phyloP scores from a whole-genome alignment of 2,329 filamentous ascomycete genomes.

The Penicillium sp. region DNA sequence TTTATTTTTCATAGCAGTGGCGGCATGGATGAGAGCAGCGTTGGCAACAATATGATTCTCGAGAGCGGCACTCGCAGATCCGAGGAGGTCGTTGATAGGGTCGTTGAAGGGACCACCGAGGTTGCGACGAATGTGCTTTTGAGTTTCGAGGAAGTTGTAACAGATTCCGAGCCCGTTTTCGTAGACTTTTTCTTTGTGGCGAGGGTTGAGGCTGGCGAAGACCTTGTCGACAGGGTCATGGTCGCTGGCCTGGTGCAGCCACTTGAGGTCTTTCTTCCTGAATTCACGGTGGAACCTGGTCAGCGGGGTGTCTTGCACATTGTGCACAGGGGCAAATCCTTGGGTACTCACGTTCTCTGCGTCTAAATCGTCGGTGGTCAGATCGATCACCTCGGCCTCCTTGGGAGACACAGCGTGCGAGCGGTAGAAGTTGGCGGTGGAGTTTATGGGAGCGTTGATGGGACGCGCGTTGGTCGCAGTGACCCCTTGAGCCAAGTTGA shows the following conservation, averaged over 20 bases:
- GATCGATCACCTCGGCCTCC: constrained; percentile 10
- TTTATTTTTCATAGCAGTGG: neutral
- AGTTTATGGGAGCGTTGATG: neutral
- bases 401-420: constrained; percentile 3
- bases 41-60: neutral
- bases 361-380: constrained; percentile 8
- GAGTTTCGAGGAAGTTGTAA: neutral
- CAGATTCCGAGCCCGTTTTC: neutral
- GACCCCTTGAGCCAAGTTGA: too few species aligned
- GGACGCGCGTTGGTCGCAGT: too few species aligned
- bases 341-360: constrained; percentile 6
- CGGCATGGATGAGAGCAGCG: neutral
- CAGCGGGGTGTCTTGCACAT: neutral
- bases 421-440: neutral
- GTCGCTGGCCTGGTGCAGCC: constrained; percentile 22
- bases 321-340: neutral
- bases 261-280: constrained; percentile 32
- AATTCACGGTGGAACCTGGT: constrained; percentile 25
- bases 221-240: neutral
- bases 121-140: constrained; percentile 1
- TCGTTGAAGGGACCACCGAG: neutral
- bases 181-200: neutral
- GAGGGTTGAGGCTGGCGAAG: neutral
- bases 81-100: neutral
- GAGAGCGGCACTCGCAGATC: neutral